Base-by-base conservation (phyloP, 495 filamentous ascomycete species). In the Talaromyces adpressus region DNA sequence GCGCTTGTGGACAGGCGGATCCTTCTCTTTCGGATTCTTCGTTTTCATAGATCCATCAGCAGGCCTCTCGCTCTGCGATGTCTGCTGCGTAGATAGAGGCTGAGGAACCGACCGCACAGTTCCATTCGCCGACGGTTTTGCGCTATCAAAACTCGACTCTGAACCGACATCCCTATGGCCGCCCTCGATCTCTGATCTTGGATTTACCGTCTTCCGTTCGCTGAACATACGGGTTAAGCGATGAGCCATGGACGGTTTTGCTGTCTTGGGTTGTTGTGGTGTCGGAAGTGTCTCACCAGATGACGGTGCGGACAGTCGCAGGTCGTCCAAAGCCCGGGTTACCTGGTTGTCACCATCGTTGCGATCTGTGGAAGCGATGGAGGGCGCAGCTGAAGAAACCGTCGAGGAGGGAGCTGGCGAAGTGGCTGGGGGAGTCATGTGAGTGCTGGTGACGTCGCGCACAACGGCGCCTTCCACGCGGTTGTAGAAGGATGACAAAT, bases 211-310 rank as follows among this genome's bases (percentile, higher is more conserved):
- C 41, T 73, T 81, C 47, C 68, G 74, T 2, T 69, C 73, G 60
- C 63, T 72, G 73, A 87, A 87, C 82, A 87, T 87, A 66, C 85
- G 81, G 58, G 83, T 82, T 41, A 87, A 64, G 41, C 85, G 84
- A 67, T 81, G 71, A 51, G 82, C 82, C 78, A 86, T 84, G 29
- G 79, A 83, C 3, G 81, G 75, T 70, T 74, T 84, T 51, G 79
- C 69, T 7, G 74, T 67, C 63, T 78, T 75, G 47, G 73, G 63
- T 65, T 75, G 65, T 18, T 72, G 69, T 39, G 76, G 77, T 34
- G 69, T 53, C 59, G 73, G 69, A 59, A 72, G 69, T 6, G 62
- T 62, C 51, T 79, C 75, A 68, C 75, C 75, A 63, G 76, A 77
- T 58, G 66, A 59, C n/a, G 62, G 57, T 54, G 68, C 70, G 71